Evolutionary conservation across 1,139 yeast genomes (phyloP), one percentile per base, ranked within the genome.

Genomic region (Lodderomyces margitis): DNA sequence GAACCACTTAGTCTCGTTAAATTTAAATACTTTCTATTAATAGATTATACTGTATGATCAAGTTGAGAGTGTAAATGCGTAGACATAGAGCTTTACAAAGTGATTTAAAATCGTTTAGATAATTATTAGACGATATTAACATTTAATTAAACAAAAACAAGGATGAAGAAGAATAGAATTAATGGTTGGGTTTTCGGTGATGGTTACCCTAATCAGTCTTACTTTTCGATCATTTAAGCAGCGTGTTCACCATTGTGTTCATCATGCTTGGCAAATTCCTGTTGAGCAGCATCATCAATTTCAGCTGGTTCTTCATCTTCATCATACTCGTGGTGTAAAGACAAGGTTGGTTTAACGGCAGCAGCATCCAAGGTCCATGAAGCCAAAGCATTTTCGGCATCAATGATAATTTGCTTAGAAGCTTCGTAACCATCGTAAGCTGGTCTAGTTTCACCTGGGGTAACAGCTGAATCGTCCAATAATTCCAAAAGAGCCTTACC

Each of bases 361-460:
- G 98, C 96, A 57, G 87, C 80, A 70, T 91, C 98, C 61, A 89
- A 78, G 55, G 98, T 92, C 98, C 98, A 92, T 53, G 89, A 81
- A 55, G 94, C 92, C 64, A 92, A 80, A 46, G 98, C 96, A 57
- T 83, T 86, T 75, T 92, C 98, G 55, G 96, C 95, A 67, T 92
- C 98, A 61, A 89, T 86, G 59, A 92, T 88, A 69, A 92, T 89
- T 76, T 92, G 98, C 78, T 91, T 91, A 47, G 97, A 87, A 44
- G 96, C 96, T 65, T 92, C 98, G 69, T 89, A 91, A 55, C 98
- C 98, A 62, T 92, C 98, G 68, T 92, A 92, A 48, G 96, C 94
- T 34, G 96, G 94, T 75, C 98, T 88, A 49, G 96, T 87, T 77
- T 92, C 98, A 74, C 98, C 98, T 52, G 98, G 98, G 52, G 98